Conservation (phyloP, 306 rosid species). For the Cicer chorassanicum region DNA sequence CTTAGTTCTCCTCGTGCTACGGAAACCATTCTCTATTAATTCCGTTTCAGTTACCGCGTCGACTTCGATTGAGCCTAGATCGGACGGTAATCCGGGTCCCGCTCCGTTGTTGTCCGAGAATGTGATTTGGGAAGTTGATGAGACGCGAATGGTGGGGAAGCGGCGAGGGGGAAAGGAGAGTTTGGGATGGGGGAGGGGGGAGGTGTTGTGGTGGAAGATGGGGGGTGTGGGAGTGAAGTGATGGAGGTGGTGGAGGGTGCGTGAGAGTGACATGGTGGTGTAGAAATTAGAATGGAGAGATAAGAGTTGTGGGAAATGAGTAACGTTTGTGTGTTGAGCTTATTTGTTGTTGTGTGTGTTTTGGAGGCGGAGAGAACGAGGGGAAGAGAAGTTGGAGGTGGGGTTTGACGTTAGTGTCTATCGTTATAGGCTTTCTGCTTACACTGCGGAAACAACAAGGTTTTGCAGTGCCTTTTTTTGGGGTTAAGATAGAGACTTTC, state of each 20-base stretch:
- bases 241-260: slow-evolving; percentile 68
- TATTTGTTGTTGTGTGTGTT: not conserved
- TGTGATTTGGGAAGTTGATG: slow-evolving; percentile 13
- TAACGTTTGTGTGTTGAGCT: not conserved
- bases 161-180: slow-evolving; percentile 44
- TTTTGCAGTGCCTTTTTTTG: too few species aligned
- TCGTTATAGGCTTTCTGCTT: not conserved
- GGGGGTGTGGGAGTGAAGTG: slow-evolving; percentile 54
- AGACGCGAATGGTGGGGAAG: slow-evolving; percentile 9
- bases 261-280: slow-evolving; percentile 70
- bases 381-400: not conserved
- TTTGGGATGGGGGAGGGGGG: slow-evolving; percentile 33
- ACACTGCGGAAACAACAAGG: too few species aligned
- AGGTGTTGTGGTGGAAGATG: slow-evolving; percentile 37
- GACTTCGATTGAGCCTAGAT: slow-evolving; percentile 74
- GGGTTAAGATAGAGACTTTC: too few species aligned
- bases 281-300: not conserved
- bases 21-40: slow-evolving; percentile 85
- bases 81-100: slow-evolving; percentile 29
- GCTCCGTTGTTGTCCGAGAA: slow-evolving; percentile 43
- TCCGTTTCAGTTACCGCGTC: slow-evolving; percentile 85
- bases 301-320: not conserved
- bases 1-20: slow-evolving; percentile 88
- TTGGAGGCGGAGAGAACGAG: slow-evolving; percentile 33
- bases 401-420: not conserved